A percentile compares a stretch with the other conserved stretches of the same genome.
Conservation (phyloP, 805 yeast species). For the Wickerhamiella dianesei region DNA sequence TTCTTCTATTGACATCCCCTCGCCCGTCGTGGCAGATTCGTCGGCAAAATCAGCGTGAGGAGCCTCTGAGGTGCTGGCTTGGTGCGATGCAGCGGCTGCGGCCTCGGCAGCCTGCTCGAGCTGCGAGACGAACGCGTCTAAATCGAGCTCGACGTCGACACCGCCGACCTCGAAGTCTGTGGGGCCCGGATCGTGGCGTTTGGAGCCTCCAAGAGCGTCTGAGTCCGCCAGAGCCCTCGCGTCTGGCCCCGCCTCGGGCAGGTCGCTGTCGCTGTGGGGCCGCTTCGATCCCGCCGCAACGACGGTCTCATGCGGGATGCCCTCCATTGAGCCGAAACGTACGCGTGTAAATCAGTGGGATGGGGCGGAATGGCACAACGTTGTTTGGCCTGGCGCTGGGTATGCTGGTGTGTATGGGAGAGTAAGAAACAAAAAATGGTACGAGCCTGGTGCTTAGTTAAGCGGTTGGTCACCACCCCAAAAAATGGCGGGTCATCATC, state of each 20-base stretch:
- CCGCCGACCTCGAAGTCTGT: constrained; percentile 3
- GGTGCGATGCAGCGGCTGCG: constrained; percentile 1
- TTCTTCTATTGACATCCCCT: constrained; percentile 16
- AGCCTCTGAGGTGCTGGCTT: neutral
- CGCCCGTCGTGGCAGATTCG: neutral
- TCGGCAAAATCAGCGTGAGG: neutral
- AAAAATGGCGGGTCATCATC: neutral
- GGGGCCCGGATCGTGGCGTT: neutral
- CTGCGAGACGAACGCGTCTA: constrained; percentile 20
- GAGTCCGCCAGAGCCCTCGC: neutral
- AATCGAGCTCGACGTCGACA: constrained; percentile 14
- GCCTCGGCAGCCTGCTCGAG: constrained; percentile 16
- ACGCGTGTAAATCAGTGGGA: neutral
- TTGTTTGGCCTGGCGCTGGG: neutral
- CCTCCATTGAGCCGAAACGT: neutral
- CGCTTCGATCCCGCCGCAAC: constrained; percentile 1
- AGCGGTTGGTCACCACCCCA: neutral
- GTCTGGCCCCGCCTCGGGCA: constrained; percentile 1
- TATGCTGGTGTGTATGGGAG: neutral
- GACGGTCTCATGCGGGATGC: neutral
- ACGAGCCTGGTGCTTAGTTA: neutral
- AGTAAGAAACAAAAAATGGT: neutral
- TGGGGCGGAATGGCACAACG: neutral
- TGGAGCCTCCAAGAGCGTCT: constrained; percentile 4
- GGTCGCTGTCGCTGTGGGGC: constrained; percentile 2